Conservation (phyloP, 257 asterid species). For the Jasminum sambac region DNA sequence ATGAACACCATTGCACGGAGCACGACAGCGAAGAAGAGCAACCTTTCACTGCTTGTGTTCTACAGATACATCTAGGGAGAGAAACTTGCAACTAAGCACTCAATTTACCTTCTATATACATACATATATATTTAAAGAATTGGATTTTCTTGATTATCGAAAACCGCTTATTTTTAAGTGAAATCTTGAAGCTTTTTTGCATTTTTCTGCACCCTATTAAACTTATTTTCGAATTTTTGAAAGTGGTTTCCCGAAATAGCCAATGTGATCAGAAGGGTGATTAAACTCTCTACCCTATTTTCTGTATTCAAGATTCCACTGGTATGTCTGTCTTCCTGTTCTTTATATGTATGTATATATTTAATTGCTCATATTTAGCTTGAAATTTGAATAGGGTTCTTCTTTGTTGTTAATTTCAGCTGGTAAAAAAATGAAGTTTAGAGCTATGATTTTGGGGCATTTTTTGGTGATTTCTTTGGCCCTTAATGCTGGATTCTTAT, state of each 20-base stretch:
- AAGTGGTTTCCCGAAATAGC: conserved; percentile 18
- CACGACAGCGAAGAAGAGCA: conserved; percentile 7
- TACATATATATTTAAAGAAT: conserved; percentile 9
- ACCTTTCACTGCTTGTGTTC: conserved; percentile 15
- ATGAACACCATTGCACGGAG: neutral
- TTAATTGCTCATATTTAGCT: neutral
- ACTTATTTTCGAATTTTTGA: conserved; percentile 9
- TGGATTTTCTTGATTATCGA: conserved; percentile 1
- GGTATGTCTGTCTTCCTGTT: conserved; percentile 7
- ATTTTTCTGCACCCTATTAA: neutral
- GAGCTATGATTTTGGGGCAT: conserved; percentile 46
- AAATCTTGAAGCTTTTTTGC: conserved; percentile 7
- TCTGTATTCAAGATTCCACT: conserved; percentile 24
- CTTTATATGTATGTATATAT: neutral
- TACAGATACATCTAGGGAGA: neutral
- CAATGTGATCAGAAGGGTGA: conserved; percentile 25
- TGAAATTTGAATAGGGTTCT: neutral
- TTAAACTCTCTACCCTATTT: conserved; percentile 14
- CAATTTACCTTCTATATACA: conserved; percentile 17
- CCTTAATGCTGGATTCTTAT: conserved; percentile 48
- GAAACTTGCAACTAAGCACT: neutral
- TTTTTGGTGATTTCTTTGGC: conserved; percentile 54
- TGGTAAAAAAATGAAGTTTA: conserved; percentile 35
- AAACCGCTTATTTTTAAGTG: neutral
- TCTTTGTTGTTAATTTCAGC: conserved; percentile 16